These are phyloP conservation scores for Setomelanomma holmii DNA, from an alignment of 2,329 filamentous ascomycete species.

Conservation along the genomic window DNA sequence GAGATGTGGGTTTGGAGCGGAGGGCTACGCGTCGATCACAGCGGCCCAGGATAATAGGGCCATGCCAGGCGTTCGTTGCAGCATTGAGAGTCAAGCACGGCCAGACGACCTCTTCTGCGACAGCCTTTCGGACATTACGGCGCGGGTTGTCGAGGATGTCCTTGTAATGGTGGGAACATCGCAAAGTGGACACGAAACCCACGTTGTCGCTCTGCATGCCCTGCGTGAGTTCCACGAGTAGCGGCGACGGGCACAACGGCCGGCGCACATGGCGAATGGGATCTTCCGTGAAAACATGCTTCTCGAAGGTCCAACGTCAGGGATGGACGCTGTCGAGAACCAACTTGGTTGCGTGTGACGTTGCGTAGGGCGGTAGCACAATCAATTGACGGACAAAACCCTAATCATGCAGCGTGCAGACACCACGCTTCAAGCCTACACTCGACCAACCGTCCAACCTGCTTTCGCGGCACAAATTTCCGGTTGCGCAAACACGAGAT, in stretches of 20 bases:
- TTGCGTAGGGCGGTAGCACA: slow-evolving; percentile 25
- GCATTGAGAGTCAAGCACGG: slow-evolving; percentile 6
- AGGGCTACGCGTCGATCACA: slow-evolving; percentile 11
- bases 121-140: slow-evolving; percentile 9
- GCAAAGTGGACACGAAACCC: slow-evolving; percentile 8
- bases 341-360: slow-evolving; percentile 9
- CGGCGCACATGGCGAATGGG: slow-evolving; percentile 17
- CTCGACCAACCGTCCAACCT: background rate
- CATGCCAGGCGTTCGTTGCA: slow-evolving; percentile 7
- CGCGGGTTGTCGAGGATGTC: slow-evolving; percentile 9
- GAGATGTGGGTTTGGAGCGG: slow-evolving; percentile 9
- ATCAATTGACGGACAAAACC: slow-evolving; percentile 5
- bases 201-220: slow-evolving; percentile 5
- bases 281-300: slow-evolving; percentile 26
- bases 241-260: slow-evolving; percentile 16
- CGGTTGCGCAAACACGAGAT: background rate
- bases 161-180: slow-evolving; percentile 7
- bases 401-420: background rate
- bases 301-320: slow-evolving; percentile 26
- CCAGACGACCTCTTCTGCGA: slow-evolving; percentile 7
- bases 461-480: background rate
- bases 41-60: slow-evolving; percentile 6
- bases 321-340: slow-evolving; percentile 26
- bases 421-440: slow-evolving; percentile 3
- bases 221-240: slow-evolving; percentile 10